Evolutionary conservation across 2,329 filamentous ascomycete genomes (phyloP).

Genomic region (Moelleriella libera): DNA sequence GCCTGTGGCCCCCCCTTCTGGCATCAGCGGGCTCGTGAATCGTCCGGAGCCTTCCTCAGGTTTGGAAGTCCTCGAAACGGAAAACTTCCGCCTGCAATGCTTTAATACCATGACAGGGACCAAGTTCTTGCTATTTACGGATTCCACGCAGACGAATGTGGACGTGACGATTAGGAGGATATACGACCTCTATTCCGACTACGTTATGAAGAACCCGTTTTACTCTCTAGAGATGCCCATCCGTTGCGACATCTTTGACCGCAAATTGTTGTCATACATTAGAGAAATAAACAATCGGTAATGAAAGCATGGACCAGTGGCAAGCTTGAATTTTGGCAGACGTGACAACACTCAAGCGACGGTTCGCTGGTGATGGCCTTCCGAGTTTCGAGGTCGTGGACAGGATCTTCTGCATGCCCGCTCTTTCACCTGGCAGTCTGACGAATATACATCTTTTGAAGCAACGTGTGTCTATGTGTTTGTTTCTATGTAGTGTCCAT

Average conservation of each 20-base stretch:
- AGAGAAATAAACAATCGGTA: conserved; percentile 52
- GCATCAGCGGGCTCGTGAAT: conserved; percentile 22
- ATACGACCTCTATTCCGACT: conserved; percentile 92
- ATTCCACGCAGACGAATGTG: conserved; percentile 73
- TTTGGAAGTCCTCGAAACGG: conserved; percentile 83
- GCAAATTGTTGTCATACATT: conserved; percentile 69
- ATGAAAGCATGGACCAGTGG: background rate
- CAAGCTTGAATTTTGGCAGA: no score
- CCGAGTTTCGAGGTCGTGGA: no score
- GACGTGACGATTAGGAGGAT: conserved; percentile 72
- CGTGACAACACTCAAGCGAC: no score
- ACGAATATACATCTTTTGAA: no score
- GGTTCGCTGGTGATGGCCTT: no score
- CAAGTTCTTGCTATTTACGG: conserved; percentile 93
- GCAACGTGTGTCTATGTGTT: conserved; percentile 8
- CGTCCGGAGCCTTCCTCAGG: conserved; percentile 58
- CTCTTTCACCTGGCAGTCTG: no score
- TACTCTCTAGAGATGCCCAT: conserved; percentile 98
- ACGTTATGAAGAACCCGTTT: conserved; percentile 99
- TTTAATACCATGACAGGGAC: conserved; percentile 89
- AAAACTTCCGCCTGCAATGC: conserved; percentile 90
- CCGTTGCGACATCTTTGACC: conserved; percentile 87
- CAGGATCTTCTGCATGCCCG: no score
- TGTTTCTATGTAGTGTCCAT: conserved; percentile 65
- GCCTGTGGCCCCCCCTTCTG: conserved; percentile 17